Base-by-base conservation (phyloP, 306 rosid species). In the Vicia villosa region DNA sequence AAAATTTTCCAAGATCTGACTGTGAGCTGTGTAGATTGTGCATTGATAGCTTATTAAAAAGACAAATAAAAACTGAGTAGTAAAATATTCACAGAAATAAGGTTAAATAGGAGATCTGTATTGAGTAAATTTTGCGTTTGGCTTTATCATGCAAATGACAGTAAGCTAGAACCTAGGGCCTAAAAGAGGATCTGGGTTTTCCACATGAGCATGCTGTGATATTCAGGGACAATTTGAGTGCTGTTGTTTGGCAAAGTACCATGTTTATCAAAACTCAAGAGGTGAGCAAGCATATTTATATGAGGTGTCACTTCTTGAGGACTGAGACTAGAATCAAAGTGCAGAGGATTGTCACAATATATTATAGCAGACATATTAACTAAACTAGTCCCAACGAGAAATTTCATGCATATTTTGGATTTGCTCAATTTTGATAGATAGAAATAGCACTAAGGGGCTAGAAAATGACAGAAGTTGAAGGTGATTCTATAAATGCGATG, bases 381-480 rank as follows among this genome's bases (percentile, higher is more conserved):
- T 19, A 61, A 16, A 34, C 16, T 17, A 60, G 47, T 37, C 47
- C 46, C 66, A 61, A 61, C 11, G 30, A 61, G 28, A 6, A 17
- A 37, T 5, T 19, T 36, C 16, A 10, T 17, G 1, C 42, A 60
- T 60, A 10, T 60, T 60, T 34, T 60, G 28, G 46, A n/a, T 26
- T 61, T 37, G 66, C 26, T 56, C 36, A 56, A 56, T 24, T 1
- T 55, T 55, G 61, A 55, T 28, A 12, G 32, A 13, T 55, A 8
- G 45, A 59, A 59, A 59, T 34, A 34, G 9, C 45, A 16, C 45
- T 16, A 59, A 60, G 26, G 5, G 45, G n/a, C 45, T 32, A 59
- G 65, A 36, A 36, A 59, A 15, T 60, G 46, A 11, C 66, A 60
- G 12, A 58, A 60, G 30, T 36, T 34, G 26, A 60, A 60, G 46